Evolutionary conservation across 1,284 basidiomycete species (phyloP), one percentile per base, ranked within the genome.

Genomic region (Tilletia setariae): DNA sequence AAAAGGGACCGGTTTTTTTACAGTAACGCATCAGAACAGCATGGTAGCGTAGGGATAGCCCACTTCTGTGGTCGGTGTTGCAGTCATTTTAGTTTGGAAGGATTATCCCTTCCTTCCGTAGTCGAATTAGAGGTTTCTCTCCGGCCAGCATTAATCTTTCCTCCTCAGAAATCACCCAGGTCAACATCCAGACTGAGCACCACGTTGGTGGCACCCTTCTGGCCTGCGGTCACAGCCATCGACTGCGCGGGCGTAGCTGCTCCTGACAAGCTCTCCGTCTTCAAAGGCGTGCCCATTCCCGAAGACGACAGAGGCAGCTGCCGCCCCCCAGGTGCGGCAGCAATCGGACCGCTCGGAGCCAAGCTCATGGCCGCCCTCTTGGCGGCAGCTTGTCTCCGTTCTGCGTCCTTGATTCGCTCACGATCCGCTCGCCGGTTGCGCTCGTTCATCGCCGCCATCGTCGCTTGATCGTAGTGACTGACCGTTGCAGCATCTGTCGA

Each of bases 391-490:
- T 90, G 78, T 61, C 77, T 78, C 0, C 89, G 79, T 83, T 94
- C 93, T 0, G 91, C 90, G 72, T 88, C 88, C 63, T 90, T 86
- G 70, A 93, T 88, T 1, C 88, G 87, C 75, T 93, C 92, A 70
- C 89, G 78, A 70, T 94, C 95, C 61, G 89, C 88, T 74, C 87
- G 88, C 51, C 91, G 87, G 81, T 97, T 95, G 65, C 92, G 88
- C 83, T 94, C 92, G 81, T 94, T 95, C 70, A 96, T 90, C 79
- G 85, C 88, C 21, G 90, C 88, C 40, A 94, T 86, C 74, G 87
- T 84, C 69, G 89, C 88, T 53, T 84, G 85, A 72, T 84, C 83
- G 6, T 85, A 82, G 68, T 49, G 46, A 23, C 46, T 23, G 15
- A 23, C 25, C 2, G 23, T 2, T 15, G 56, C 9, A 11, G 25